A percentile compares a stretch with the other conserved stretches of the same genome.
Evolutionary conservation across 305 asterid genomes (phyloP).

Genomic region (Ajuga reptans): DNA sequence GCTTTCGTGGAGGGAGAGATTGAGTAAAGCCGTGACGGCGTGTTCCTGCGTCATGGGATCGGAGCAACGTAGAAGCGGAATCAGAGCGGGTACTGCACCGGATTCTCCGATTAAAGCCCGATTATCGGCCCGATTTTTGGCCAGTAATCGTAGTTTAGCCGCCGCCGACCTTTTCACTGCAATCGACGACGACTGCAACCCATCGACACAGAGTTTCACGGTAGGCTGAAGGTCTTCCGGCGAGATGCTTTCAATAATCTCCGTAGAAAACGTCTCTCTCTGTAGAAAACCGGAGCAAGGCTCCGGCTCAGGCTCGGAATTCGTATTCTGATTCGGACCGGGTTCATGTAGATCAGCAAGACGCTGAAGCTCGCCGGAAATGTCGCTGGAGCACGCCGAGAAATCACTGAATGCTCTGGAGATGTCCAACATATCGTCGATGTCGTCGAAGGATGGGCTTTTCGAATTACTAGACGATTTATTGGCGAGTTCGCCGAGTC

Average conservation of each 20-base stretch:
- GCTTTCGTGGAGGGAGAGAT: slow-evolving; percentile 68
- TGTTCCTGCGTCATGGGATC: slow-evolving; percentile 83
- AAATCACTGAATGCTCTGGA: slow-evolving; percentile 57
- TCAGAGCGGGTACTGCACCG: slow-evolving; percentile 72
- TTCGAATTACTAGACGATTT: slow-evolving; percentile 31
- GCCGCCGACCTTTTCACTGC: slow-evolving; percentile 83
- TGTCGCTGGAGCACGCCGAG: slow-evolving; percentile 65
- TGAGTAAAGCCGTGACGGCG: slow-evolving; percentile 73
- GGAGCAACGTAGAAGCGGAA: slow-evolving; percentile 67
- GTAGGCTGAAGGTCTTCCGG: slow-evolving; percentile 95
- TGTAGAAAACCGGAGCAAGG: slow-evolving; percentile 74
- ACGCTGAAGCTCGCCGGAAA: slow-evolving; percentile 88
- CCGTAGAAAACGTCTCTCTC: slow-evolving; percentile 79
- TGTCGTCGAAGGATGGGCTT: slow-evolving; percentile 31
- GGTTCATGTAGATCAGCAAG: slow-evolving; percentile 53
- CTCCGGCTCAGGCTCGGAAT: slow-evolving; percentile 45
- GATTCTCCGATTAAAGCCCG: slow-evolving; percentile 85
- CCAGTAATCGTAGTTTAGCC: slow-evolving; percentile 66
- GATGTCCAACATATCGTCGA: slow-evolving; percentile 40
- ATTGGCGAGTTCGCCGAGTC: slow-evolving; percentile 47
- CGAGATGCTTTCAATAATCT: slow-evolving; percentile 74
- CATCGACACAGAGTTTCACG: slow-evolving; percentile 71
- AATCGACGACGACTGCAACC: slow-evolving; percentile 53
- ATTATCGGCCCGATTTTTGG: slow-evolving; percentile 79
- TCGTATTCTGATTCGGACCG: slow-evolving; percentile 12